Conservation (phyloP, 2,329 filamentous ascomycete species). For the Nigrospora sphaerica region DNA sequence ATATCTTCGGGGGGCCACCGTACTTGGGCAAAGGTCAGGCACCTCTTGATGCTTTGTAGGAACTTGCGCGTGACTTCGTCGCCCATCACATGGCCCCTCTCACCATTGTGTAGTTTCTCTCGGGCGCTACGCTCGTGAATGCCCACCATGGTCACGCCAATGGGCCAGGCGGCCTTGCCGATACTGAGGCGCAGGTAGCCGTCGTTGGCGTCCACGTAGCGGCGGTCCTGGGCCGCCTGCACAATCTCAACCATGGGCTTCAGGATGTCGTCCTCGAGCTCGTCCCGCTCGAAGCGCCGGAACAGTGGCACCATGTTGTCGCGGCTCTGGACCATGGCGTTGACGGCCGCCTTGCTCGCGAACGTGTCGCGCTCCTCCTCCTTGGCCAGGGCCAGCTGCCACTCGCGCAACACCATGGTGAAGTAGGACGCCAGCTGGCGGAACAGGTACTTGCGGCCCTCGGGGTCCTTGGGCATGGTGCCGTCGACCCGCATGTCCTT, state of each 20-base stretch:
- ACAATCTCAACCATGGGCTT: conserved; percentile 88
- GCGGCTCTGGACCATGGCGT: conserved; percentile 78
- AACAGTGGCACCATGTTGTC: conserved; percentile 88
- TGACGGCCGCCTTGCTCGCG: conserved; percentile 73
- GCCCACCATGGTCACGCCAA: conserved; percentile 99
- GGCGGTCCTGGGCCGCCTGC: conserved; percentile 76
- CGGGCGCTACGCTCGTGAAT: conserved; percentile 95
- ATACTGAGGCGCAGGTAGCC: conserved; percentile 90
- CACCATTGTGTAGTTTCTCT: conserved; percentile 86
- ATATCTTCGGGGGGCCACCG: conserved; percentile 92
- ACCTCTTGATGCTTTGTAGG: conserved; percentile 94
- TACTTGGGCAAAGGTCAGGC: conserved; percentile 91
- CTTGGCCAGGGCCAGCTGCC: conserved; percentile 70
- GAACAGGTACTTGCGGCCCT: conserved; percentile 65
- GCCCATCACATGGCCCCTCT: conserved; percentile 91
- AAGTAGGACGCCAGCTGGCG: conserved; percentile 92
- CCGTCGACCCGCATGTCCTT: conserved; percentile 74
- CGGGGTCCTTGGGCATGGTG: conserved; percentile 52
- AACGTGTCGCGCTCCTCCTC: conserved; percentile 57
- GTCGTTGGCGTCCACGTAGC: conserved; percentile 95
- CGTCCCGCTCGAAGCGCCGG: conserved; percentile 75
- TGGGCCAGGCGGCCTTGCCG: conserved; percentile 95
- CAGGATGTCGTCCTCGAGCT: conserved; percentile 72
- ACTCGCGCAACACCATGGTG: conserved; percentile 88
- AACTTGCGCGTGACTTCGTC: conserved; percentile 95